Evolutionary conservation across 345 rosid genomes (phyloP).

Genomic region (Ceriops zippeliana): DNA sequence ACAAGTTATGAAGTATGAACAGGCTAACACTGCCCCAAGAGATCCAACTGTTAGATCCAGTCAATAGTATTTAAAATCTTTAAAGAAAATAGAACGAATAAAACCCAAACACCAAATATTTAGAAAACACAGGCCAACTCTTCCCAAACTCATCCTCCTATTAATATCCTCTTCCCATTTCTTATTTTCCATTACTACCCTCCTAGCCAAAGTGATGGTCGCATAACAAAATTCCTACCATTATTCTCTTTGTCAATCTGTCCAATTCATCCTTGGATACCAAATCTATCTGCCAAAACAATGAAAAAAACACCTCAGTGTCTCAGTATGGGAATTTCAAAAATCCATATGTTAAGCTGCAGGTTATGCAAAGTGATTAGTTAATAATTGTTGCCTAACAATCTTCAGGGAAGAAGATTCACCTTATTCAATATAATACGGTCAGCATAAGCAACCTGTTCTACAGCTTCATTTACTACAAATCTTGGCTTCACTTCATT

Average conservation of each 20-base stretch:
- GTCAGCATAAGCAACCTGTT: conserved; percentile 78
- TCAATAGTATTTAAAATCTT: too few species aligned
- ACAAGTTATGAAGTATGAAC: too few species aligned
- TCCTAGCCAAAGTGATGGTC: neutral
- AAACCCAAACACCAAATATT: too few species aligned
- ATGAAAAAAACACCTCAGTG: neutral
- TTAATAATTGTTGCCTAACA: neutral
- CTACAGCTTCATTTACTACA: conserved; percentile 75
- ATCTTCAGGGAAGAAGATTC: conserved; percentile 2
- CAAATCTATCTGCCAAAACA: conserved; percentile 58
- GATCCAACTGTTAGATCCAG: too few species aligned
- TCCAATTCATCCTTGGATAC: conserved; percentile 49
- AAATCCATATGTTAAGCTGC: neutral
- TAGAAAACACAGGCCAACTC: too few species aligned
- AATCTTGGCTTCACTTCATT: conserved; percentile 71
- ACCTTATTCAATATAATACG: conserved; percentile 76
- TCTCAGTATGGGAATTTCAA: neutral
- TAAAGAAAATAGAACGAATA: too few species aligned
- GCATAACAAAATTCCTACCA: conserved; percentile 31
- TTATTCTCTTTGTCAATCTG: conserved; percentile 48
- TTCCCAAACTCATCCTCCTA: too few species aligned
- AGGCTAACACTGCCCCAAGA: too few species aligned
- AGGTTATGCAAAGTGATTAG: neutral
- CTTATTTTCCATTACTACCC: too few species aligned
- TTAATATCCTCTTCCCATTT: too few species aligned